A percentile compares a stretch with the other conserved stretches of the same genome.
Conservation (phyloP, 129 eudicot genomes). For the Deinandra increscens region DNA sequence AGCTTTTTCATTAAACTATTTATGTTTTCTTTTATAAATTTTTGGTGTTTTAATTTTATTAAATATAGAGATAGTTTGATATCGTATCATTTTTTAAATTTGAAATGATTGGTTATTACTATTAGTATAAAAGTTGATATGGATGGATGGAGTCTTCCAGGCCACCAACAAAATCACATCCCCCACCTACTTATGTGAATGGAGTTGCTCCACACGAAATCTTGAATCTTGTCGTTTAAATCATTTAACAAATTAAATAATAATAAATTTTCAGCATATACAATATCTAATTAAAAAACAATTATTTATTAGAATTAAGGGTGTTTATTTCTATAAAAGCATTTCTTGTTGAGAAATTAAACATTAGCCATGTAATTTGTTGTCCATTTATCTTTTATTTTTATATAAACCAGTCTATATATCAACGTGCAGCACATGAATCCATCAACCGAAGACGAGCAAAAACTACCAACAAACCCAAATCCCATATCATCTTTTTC, state of each 20-base stretch:
- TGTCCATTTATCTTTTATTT: too few relatives aligned
- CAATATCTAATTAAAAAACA: too few relatives aligned
- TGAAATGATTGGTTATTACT: conserved; percentile 24
- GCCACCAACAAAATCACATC: conserved; percentile 29
- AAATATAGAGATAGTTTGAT: not conserved
- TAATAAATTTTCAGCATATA: not conserved
- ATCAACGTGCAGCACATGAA: conserved; percentile 35
- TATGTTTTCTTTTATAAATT: not conserved
- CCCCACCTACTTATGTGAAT: conserved; percentile 28
- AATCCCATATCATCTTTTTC: conserved; percentile 32
- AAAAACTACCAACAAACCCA: conserved; percentile 23
- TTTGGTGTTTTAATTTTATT: not conserved
- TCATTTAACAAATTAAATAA: not conserved
- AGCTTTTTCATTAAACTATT: not conserved
- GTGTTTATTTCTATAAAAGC: too few relatives aligned
- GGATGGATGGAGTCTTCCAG: conserved; percentile 34
- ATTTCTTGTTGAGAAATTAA: too few relatives aligned
- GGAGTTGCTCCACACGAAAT: conserved; percentile 26
- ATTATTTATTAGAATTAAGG: too few relatives aligned
- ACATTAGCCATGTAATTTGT: too few relatives aligned
- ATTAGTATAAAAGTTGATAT: conserved; percentile 29
- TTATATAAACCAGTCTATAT: too few relatives aligned
- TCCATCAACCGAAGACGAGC: conserved; percentile 28
- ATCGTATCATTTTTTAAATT: conserved; percentile 11
- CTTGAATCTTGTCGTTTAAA: conserved; percentile 2